phyloP scores from a whole-genome alignment of 768 basidiomycete genomes.

The Porpolomopsis calyptriformis region DNA sequence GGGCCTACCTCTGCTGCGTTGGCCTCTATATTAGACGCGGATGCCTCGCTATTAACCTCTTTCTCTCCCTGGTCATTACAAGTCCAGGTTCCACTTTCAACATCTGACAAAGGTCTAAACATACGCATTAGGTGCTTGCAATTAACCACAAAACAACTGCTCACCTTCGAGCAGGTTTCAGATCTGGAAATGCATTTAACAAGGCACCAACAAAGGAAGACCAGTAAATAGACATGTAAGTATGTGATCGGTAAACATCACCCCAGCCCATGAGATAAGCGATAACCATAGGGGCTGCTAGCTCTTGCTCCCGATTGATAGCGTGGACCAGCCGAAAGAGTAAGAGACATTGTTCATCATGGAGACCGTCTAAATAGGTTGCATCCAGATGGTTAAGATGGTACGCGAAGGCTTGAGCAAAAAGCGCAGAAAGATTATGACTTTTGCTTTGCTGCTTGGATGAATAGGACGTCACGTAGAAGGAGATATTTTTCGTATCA shows the following conservation, averaged over 20 bases:
- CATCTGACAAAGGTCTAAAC: too few relatives aligned
- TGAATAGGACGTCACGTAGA: slow-evolving; percentile 25
- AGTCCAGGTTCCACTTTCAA: too few relatives aligned
- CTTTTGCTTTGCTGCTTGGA: slow-evolving; percentile 24
- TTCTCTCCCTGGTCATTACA: too few relatives aligned
- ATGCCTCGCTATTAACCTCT: too few relatives aligned
- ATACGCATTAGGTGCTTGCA: too few relatives aligned
- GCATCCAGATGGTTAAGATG: slow-evolving; percentile 14
- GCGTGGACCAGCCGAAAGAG: slow-evolving; percentile 23
- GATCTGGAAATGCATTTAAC: slow-evolving; percentile 13
- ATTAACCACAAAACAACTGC: too few relatives aligned
- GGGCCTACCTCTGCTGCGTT: too few relatives aligned
- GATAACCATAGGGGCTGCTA: slow-evolving; percentile 28
- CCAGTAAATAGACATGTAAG: slow-evolving; percentile 27
- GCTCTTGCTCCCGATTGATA: slow-evolving; percentile 28
- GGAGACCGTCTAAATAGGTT: slow-evolving; percentile 12
- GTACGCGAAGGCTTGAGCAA: slow-evolving; percentile 23
- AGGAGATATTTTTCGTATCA: slow-evolving; percentile 23
- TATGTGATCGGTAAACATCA: slow-evolving; percentile 26
- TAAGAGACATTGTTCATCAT: slow-evolving; percentile 19
- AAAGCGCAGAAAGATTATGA: slow-evolving; percentile 26
- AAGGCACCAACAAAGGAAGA: slow-evolving; percentile 15
- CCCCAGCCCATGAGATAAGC: slow-evolving; percentile 37
- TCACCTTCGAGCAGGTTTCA: too few relatives aligned
- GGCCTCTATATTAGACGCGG: too few relatives aligned